A percentile compares a stretch with the other conserved stretches of the same genome.
phyloP scores from a whole-genome alignment of 1,139 yeast genomes.

The Pichia sp. region DNA sequence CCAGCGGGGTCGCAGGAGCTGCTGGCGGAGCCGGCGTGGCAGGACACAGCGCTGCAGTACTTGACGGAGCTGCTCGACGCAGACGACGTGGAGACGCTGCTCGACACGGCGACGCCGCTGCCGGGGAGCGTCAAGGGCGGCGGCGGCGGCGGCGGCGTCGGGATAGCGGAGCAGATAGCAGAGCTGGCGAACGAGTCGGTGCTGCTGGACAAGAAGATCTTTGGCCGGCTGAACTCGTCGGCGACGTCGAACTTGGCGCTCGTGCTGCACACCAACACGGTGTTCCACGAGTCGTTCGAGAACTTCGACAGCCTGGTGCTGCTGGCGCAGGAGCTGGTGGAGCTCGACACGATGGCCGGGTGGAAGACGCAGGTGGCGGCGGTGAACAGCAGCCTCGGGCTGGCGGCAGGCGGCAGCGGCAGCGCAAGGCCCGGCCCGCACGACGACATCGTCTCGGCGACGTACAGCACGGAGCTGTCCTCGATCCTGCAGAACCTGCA shows the following conservation, averaged over 20 bases:
- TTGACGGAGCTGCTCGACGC: slow-evolving; percentile 20
- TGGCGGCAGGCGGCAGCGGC: not conserved
- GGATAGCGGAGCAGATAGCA: slow-evolving; percentile 40
- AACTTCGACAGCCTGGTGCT: slow-evolving; percentile 5
- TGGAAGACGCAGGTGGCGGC: slow-evolving; percentile 8
- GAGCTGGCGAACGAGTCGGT: slow-evolving; percentile 32
- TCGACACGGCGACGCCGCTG: slow-evolving; percentile 19
- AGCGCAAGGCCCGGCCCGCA: not conserved
- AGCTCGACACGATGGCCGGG: not conserved
- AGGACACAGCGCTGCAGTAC: not conserved
- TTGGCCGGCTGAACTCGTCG: not conserved
- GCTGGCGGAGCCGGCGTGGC: slow-evolving; percentile 3
- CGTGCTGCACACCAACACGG: slow-evolving; percentile 21
- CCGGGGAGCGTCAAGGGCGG: slow-evolving; percentile 12
- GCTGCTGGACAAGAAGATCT: slow-evolving; percentile 7
- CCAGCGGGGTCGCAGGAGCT: slow-evolving; percentile 6
- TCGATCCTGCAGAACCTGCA: slow-evolving; percentile 61
- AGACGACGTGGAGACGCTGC: slow-evolving; percentile 24
- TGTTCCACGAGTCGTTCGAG: slow-evolving; percentile 5
- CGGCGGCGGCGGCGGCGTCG: slow-evolving; percentile 15
- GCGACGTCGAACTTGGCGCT: slow-evolving; percentile 31
- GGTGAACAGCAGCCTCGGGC: slow-evolving; percentile 4
- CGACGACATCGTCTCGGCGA: not conserved
- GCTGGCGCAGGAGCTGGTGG: slow-evolving; percentile 1
- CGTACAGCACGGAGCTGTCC: slow-evolving; percentile 3